Evolutionary conservation across 768 basidiomycete species (phyloP).

Genomic region (Podaxis sp.): DNA sequence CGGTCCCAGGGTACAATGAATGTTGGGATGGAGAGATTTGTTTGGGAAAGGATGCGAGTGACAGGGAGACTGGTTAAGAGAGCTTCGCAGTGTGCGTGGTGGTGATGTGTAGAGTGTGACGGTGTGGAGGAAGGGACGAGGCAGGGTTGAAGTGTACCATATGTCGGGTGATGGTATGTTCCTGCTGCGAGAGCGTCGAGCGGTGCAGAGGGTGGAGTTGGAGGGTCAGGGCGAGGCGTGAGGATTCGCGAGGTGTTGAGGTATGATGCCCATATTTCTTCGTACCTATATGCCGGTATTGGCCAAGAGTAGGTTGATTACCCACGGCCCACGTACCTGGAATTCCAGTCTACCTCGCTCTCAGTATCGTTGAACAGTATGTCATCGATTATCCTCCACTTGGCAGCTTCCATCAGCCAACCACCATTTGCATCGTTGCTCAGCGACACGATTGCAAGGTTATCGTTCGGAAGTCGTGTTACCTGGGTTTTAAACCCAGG

Average conservation of each 20-base stretch:
- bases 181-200: constrained; percentile 24
- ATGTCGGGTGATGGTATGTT: constrained; percentile 32
- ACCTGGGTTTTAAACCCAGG: constrained; percentile 34
- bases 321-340: constrained; percentile 22
- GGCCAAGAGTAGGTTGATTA: background rate
- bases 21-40: constrained; percentile 28
- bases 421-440: constrained; percentile 39
- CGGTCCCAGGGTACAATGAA: constrained; percentile 33
- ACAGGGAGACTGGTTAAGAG: constrained; percentile 25
- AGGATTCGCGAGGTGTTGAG: constrained; percentile 21
- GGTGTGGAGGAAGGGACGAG: constrained; percentile 18
- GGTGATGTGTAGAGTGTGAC: constrained; percentile 31
- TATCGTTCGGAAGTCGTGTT: constrained; percentile 33
- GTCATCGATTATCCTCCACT: constrained; percentile 37
- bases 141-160: constrained; percentile 34
- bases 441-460: constrained; percentile 36
- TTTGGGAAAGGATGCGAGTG: constrained; percentile 27
- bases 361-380: constrained; percentile 20
- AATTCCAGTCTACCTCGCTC: constrained; percentile 35
- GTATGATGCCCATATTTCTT: constrained; percentile 21
- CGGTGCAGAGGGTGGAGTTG: constrained; percentile 21
- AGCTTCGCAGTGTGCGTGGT: constrained; percentile 18
- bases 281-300: constrained; percentile 22
- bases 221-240: constrained; percentile 25
- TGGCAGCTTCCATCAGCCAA: constrained; percentile 32